These are phyloP conservation scores for Thielaviopsis populi DNA, from an alignment of 2,329 filamentous ascomycete genomes.

Conservation along the genomic window DNA sequence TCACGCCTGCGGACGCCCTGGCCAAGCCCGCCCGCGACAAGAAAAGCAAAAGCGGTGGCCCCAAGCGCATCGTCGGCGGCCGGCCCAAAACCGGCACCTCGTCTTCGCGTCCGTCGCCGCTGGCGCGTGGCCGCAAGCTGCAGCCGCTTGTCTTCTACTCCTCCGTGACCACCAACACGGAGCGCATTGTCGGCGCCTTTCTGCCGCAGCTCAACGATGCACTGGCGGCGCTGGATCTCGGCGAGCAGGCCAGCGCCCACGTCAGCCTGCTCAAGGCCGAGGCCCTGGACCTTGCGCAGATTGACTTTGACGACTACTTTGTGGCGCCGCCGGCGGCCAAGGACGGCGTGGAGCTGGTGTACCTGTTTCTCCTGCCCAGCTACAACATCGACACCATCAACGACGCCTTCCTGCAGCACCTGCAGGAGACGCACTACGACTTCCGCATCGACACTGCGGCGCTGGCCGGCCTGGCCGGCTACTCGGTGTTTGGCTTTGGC, in stretches of 20 bases:
- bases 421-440: constrained; percentile 88
- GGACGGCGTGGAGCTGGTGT: constrained; percentile 51
- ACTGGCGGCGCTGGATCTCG: constrained; percentile 33
- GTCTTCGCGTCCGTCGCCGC: constrained; percentile 13
- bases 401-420: constrained; percentile 70
- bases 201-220: constrained; percentile 37
- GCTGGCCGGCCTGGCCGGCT: constrained; percentile 60
- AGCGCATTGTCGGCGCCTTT: constrained; percentile 53
- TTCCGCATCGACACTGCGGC: constrained; percentile 89
- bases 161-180: constrained; percentile 71
- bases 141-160: constrained; percentile 79
- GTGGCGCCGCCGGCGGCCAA: constrained; percentile 53
- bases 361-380: constrained; percentile 71
- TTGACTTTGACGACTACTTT: constrained; percentile 91
- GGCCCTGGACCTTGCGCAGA: constrained; percentile 63
- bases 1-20: no score
- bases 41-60: constrained; percentile 20
- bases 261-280: constrained; percentile 40
- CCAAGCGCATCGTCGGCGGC: constrained; percentile 35
- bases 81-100: constrained; percentile 22
- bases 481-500: constrained; percentile 87
- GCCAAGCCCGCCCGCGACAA: constrained; percentile 21
- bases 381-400: constrained; percentile 94
- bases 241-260: constrained; percentile 17
- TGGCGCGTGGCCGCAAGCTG: constrained; percentile 31